A percentile compares a stretch with the other conserved stretches of the same genome.
Evolutionary conservation across 768 basidiomycete species (phyloP).

Genomic region (Pulveroboletus sp.): DNA sequence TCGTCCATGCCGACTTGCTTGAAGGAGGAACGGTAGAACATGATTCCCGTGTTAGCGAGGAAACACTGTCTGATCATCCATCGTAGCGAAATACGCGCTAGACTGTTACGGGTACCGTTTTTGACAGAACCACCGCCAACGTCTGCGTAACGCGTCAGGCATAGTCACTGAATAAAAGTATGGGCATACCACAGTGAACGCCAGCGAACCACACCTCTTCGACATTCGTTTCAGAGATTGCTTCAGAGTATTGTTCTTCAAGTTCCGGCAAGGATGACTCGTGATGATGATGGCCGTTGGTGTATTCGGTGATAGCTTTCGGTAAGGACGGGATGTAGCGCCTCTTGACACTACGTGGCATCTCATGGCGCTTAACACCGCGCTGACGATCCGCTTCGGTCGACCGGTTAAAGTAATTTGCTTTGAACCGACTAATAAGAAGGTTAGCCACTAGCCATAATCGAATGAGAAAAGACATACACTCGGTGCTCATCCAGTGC

Average conservation of each 20-base stretch:
- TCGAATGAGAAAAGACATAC: constrained; percentile 18
- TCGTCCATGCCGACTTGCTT: constrained; percentile 44
- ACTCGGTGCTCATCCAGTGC: constrained; percentile 66
- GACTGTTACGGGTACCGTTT: constrained; percentile 52
- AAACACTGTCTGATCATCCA: constrained; percentile 77
- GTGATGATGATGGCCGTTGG: constrained; percentile 8
- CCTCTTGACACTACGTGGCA: constrained; percentile 36
- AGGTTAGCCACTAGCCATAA: neutral
- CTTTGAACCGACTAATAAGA: constrained; percentile 28
- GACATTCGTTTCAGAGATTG: constrained; percentile 47
- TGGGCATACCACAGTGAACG: constrained; percentile 56
- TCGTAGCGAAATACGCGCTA: constrained; percentile 68
- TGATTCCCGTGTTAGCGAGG: constrained; percentile 49
- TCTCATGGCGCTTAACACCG: constrained; percentile 49
- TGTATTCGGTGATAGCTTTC: neutral
- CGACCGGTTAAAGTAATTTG: constrained; percentile 37
- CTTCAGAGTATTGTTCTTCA: constrained; percentile 37
- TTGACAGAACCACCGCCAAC: constrained; percentile 68
- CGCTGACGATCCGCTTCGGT: constrained; percentile 36
- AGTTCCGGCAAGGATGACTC: constrained; percentile 28
- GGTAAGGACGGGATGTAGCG: neutral
- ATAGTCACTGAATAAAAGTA: neutral
- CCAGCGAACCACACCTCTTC: constrained; percentile 82
- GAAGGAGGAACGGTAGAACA: constrained; percentile 47
- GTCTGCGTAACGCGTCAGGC: constrained; percentile 37